Base-by-base conservation (phyloP, 1,284 basidiomycete genomes). In the Coniferiporia sulphurascens region DNA sequence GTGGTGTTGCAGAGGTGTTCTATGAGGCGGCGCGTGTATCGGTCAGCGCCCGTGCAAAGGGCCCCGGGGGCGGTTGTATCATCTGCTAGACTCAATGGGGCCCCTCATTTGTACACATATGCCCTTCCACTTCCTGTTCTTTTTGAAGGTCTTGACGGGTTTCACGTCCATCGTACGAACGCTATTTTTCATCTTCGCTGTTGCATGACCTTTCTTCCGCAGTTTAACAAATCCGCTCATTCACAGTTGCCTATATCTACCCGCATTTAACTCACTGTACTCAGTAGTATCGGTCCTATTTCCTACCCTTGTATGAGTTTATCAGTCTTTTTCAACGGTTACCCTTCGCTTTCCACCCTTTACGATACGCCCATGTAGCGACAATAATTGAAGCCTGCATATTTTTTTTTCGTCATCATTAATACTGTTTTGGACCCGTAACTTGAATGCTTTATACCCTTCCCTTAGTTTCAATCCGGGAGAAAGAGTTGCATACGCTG, bases 1-100 rank as follows among this genome's bases (percentile, higher is more conserved):
- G 95, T 48, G 95, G 95, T 3, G 94, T 98, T 8, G 79, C 83
- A 27, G 94, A 98, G 70, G 93, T 95, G 4, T 95, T 98, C 68
- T 83, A 90, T 65, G 93, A 95, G 71, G 89, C 91, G 1, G 92
- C 93, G 0, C 81, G 90, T 4, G 91, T 95, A 4, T 89, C 93
- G 7, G 73, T 95, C 50, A 84, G 82, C 56, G 88, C 89, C 22
- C 79, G 84, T 55, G 74, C 88, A 9, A 90, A 86, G 69, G 86
- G 88, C 5, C 74, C 83, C 21, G 78, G 80, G 19, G 78, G 77
- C 57, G 72, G 71, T 44, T 69, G 75, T 36, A 41, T 59, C 17
- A 43, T 59, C 19, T 59, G 58, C 45, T 59, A 55, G 19, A 27
- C 3, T 49, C 32, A 12, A 13, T 43, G n/a, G 17, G 17, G 38